phyloP scores from a whole-genome alignment of 192 early-diverging fungal species.

The Rhizophagus sp. region DNA sequence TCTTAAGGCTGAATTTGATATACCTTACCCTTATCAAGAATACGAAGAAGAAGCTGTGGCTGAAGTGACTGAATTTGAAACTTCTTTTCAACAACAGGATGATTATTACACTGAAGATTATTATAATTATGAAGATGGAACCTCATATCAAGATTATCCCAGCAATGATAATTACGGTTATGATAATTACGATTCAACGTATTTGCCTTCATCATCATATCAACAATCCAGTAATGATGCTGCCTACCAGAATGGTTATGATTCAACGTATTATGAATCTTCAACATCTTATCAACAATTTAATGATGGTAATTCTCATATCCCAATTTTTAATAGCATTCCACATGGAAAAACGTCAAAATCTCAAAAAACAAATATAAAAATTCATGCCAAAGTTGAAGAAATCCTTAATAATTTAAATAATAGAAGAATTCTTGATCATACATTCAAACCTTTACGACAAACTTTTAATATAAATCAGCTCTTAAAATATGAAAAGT shows the following conservation, averaged over 20 bases:
- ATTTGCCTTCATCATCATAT: background rate
- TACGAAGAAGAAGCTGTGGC: too few relatives aligned
- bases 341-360: too few relatives aligned
- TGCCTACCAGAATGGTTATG: background rate
- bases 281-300: background rate
- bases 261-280: background rate
- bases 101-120: background rate
- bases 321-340: too few relatives aligned
- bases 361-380: too few relatives aligned
- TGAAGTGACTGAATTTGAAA: too few relatives aligned
- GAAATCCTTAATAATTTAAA: background rate
- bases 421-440: too few relatives aligned
- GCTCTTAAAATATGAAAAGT: background rate
- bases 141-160: background rate
- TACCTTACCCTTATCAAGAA: too few relatives aligned
- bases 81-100: too few relatives aligned
- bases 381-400: background rate
- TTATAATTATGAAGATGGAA: background rate
- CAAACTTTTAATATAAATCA: background rate
- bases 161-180: too few relatives aligned
- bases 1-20: too few relatives aligned
- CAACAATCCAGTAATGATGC: background rate
- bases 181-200: too few relatives aligned
- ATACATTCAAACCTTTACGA: background rate
- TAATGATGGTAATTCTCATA: too few relatives aligned